Evolutionary conservation across 176 grass and related monocot species (phyloP), one percentile per base, ranked within the genome.

Genomic region (Oryza glaberrima): DNA sequence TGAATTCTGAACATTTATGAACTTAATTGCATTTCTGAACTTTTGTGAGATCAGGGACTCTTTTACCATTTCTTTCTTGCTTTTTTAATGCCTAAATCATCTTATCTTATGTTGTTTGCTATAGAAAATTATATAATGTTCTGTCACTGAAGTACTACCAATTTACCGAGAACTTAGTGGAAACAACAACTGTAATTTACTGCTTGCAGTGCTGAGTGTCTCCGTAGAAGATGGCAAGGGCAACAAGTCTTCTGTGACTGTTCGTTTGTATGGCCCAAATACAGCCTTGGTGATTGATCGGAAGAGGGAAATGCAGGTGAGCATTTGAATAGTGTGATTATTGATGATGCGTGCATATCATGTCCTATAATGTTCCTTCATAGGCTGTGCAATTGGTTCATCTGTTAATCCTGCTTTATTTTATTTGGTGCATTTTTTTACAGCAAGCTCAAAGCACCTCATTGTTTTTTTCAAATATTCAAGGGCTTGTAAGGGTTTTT

Each of bases 201-300:
- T 79, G 77, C 60, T 75, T 87, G 51, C 66, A 99, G 96, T 99
- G 84, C 83, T 99, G 22, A 99, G 96, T 76, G 93, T 99, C 28
- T 94, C 88, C 79, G 80, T 80, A 12, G 89, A 84, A 88, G 90
- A 92, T 75, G 83, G 76, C 3, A 73, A 20, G 9, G 88, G 15
- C 51, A 86, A 72, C 28, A 69, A 85, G 72, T 88, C 79, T 79
- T 32, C 85, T 88, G 75, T 99, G 70, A 94, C 93, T 69, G 91
- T 99, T 80, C 94, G 96, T 44, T 80, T 99, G 45, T 99, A 92
- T 86, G 96, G 96, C 71, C 96, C 96, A 47, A 96, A 94, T 78
- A 96, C 93, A 0, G 96, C 96, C 76, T 86, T 96, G 72, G 93
- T 99, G 80, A 99, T 99, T 44, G 96, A 99, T 80, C 93, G 96